A percentile compares a stretch with the other conserved stretches of the same genome.
Evolutionary conservation across 176 grass and related monocot species (phyloP).

Genomic region (Lolium perenne): DNA sequence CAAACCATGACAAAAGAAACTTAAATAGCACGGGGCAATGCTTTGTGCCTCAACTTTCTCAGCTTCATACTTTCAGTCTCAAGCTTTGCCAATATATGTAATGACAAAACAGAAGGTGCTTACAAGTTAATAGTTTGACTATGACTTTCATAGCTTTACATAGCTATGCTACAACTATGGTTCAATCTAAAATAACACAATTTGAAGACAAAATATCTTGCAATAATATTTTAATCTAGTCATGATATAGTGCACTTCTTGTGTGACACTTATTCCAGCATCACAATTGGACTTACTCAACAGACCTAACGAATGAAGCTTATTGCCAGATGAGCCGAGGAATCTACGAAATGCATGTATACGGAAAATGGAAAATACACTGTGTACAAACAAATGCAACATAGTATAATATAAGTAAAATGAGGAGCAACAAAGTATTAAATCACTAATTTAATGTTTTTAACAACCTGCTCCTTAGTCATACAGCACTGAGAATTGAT

Average conservation of each 20-base stretch:
- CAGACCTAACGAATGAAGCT: neutral
- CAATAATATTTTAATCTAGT: slow-evolving; percentile 12
- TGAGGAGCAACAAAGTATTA: neutral
- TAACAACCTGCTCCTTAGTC: neutral
- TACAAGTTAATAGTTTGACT: neutral
- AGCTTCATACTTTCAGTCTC: neutral
- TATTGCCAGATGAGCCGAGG: neutral
- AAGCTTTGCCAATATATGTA: neutral
- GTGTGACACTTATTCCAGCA: neutral
- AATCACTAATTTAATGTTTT: slow-evolving; percentile 4
- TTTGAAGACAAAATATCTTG: neutral
- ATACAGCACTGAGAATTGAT: neutral
- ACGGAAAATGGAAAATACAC: neutral
- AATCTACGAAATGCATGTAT: slow-evolving; percentile 9
- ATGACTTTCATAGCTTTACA: neutral
- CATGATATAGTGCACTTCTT: neutral
- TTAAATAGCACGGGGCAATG: slow-evolving; percentile 21
- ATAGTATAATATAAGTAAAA: slow-evolving; percentile 15
- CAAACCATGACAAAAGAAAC: slow-evolving; percentile 3
- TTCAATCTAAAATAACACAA: slow-evolving; percentile 22
- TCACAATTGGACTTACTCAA: neutral
- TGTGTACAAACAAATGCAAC: neutral
- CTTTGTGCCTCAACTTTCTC: neutral
- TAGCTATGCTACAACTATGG: slow-evolving; percentile 5
- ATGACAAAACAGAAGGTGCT: neutral